phyloP scores from a whole-genome alignment of 169 alveolate species.

The Eimeria acervulina region DNA sequence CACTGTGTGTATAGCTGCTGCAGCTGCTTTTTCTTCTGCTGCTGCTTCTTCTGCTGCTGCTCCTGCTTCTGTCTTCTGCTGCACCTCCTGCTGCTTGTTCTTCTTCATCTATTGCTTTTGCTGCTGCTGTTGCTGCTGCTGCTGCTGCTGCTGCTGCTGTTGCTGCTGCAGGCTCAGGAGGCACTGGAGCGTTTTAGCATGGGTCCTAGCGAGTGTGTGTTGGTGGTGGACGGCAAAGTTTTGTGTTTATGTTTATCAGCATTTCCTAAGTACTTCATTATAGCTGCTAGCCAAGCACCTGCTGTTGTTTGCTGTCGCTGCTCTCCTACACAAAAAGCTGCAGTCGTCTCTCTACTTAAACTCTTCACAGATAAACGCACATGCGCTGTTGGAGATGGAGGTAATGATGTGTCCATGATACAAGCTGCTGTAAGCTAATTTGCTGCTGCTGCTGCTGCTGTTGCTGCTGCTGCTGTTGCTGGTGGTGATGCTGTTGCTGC shows the following conservation, averaged over 20 bases:
- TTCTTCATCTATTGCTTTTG: neutral
- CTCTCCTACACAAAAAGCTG: slow-evolving; percentile 99
- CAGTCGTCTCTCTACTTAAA: slow-evolving; percentile 93
- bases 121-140: neutral
- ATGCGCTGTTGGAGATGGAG: slow-evolving; percentile 99
- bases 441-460: neutral
- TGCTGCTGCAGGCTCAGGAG: too few relatives aligned
- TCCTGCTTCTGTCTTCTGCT: too few relatives aligned
- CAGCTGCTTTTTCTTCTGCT: too few relatives aligned
- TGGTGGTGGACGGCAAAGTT: slow-evolving; percentile 84
- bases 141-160: slow-evolving; percentile 55
- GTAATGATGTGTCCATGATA: slow-evolving; percentile 99
- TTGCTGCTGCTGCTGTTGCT: neutral
- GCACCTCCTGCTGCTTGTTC: too few relatives aligned
- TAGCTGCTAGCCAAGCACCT: slow-evolving; percentile 72
- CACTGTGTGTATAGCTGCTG: too few relatives aligned
- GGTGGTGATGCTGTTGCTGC: slow-evolving; percentile 1
- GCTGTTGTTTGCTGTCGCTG: slow-evolving; percentile 97
- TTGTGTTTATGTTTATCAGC: slow-evolving; percentile 65
- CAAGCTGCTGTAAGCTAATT: slow-evolving; percentile 90
- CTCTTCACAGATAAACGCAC: slow-evolving; percentile 90
- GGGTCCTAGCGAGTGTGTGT: slow-evolving; percentile 81
- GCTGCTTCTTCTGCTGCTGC: too few relatives aligned
- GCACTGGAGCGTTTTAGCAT: slow-evolving; percentile 70
- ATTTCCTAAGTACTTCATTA: slow-evolving; percentile 30